These are phyloP conservation scores for Pseudopediastrum boryanum DNA, from an alignment of 139 green algal species.

Conservation along the genomic window DNA sequence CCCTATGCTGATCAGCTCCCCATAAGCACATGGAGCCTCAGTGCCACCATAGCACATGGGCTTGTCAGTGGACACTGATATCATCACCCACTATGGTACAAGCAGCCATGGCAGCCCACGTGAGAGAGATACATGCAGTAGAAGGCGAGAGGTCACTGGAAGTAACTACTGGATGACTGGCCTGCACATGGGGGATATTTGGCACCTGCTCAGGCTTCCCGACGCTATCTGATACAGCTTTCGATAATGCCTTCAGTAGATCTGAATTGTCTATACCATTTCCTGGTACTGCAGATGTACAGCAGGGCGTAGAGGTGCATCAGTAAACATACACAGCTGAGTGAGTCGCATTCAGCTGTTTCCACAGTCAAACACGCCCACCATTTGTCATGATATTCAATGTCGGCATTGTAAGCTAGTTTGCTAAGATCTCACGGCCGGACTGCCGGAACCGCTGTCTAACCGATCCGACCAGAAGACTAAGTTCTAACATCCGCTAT, in stretches of 20 bases:
- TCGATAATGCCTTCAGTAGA: constrained; percentile 46
- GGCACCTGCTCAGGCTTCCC: constrained; percentile 63
- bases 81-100: constrained; percentile 57
- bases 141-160: too few relatives aligned
- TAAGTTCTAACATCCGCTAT: too few relatives aligned
- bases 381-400: constrained; percentile 44
- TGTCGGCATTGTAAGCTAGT: constrained; percentile 35
- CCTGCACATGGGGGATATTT: not conserved
- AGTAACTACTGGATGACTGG: not conserved
- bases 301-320: not conserved
- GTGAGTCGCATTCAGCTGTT: not conserved
- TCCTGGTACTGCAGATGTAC: constrained; percentile 47
- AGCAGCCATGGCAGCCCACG: not conserved
- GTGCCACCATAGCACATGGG: constrained; percentile 30
- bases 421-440: too few relatives aligned
- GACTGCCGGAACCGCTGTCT: too few relatives aligned
- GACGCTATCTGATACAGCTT: constrained; percentile 39
- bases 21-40: constrained; percentile 64
- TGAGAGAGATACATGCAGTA: too few relatives aligned
- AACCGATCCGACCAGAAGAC: too few relatives aligned
- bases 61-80: constrained; percentile 48
- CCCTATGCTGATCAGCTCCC: constrained; percentile 59
- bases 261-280: constrained; percentile 48
- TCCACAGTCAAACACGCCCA: not conserved
- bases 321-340: not conserved